phyloP scores from a whole-genome alignment of 352 stramenopile genomes.

The Globisporangium middletonii region DNA sequence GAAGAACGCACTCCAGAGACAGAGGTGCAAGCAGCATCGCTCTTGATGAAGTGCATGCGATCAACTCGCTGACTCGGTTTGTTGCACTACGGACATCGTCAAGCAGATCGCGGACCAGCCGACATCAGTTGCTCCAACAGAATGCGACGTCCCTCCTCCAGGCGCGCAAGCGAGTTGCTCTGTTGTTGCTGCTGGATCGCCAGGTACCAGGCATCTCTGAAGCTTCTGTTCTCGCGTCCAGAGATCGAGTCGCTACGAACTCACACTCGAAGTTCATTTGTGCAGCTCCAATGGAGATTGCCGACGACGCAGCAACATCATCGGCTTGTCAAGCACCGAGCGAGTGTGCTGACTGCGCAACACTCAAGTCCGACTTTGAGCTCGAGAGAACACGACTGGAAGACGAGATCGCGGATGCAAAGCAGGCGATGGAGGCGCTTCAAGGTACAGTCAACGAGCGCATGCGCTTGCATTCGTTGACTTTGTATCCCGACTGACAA shows the following conservation, averaged over 20 bases:
- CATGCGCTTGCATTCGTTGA: not conserved
- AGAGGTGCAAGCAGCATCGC: not conserved
- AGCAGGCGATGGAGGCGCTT: conserved; percentile 7
- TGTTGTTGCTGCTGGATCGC: not conserved
- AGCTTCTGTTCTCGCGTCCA: too few species aligned
- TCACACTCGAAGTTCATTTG: not conserved
- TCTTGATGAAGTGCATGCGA: not conserved
- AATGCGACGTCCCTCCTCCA: not conserved
- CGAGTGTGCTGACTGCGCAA: conserved; percentile 2
- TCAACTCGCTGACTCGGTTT: not conserved
- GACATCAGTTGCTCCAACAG: not conserved
- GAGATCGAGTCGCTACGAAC: too few species aligned
- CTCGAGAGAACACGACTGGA: conserved; percentile 1
- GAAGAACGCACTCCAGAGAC: not conserved
- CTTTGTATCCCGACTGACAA: not conserved
- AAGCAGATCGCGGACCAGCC: too few species aligned
- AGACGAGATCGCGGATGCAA: conserved; percentile 9
- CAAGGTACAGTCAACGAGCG: conserved; percentile 2
- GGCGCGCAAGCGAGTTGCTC: too few species aligned
- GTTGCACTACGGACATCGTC: too few species aligned
- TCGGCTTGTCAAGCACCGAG: not conserved
- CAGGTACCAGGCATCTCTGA: not conserved
- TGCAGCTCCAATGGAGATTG: not conserved
- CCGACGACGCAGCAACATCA: not conserved
- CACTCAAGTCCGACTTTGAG: conserved; percentile 3